Evolutionary conservation across 257 asterid species (phyloP).

Genomic region (Ajuga chamaepitys): DNA sequence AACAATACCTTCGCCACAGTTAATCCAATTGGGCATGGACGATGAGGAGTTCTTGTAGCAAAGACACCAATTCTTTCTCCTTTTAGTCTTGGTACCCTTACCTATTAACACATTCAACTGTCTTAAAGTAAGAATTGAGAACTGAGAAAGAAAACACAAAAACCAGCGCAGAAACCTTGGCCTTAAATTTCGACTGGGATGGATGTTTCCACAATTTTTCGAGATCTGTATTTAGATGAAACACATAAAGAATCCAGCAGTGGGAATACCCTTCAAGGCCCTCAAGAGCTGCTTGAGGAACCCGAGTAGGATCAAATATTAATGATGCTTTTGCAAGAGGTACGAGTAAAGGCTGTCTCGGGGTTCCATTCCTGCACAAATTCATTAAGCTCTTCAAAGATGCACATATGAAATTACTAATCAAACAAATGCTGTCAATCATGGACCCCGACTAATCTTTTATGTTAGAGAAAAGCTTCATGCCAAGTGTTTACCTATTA

Average conservation of each 20-base stretch:
- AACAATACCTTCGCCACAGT: slow-evolving; percentile 87
- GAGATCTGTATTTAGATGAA: slow-evolving; percentile 86
- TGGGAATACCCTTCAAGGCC: slow-evolving; percentile 90
- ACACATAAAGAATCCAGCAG: slow-evolving; percentile 90
- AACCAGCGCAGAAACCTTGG: slow-evolving; percentile 49
- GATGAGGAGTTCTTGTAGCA: slow-evolving; percentile 99
- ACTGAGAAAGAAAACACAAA: neutral
- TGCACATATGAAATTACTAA: neutral
- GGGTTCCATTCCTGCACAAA: slow-evolving; percentile 77
- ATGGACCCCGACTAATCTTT: neutral
- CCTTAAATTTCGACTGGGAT: slow-evolving; percentile 74
- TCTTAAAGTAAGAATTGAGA: neutral
- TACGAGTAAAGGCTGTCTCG: slow-evolving; percentile 94
- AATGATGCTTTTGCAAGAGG: slow-evolving; percentile 87
- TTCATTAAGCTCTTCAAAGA: neutral
- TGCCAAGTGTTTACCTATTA: slow-evolving; percentile 40
- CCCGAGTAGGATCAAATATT: slow-evolving; percentile 58
- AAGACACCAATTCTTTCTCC: slow-evolving; percentile 89
- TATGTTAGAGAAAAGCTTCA: neutral
- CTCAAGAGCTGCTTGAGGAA: slow-evolving; percentile 80
- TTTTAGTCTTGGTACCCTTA: slow-evolving; percentile 79
- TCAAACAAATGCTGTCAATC: neutral
- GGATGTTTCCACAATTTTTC: slow-evolving; percentile 91
- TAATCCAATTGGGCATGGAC: slow-evolving; percentile 93
- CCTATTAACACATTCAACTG: slow-evolving; percentile 37